phyloP scores from a whole-genome alignment of 2,329 filamentous ascomycete species.

The Fusarium keratoplasticum region DNA sequence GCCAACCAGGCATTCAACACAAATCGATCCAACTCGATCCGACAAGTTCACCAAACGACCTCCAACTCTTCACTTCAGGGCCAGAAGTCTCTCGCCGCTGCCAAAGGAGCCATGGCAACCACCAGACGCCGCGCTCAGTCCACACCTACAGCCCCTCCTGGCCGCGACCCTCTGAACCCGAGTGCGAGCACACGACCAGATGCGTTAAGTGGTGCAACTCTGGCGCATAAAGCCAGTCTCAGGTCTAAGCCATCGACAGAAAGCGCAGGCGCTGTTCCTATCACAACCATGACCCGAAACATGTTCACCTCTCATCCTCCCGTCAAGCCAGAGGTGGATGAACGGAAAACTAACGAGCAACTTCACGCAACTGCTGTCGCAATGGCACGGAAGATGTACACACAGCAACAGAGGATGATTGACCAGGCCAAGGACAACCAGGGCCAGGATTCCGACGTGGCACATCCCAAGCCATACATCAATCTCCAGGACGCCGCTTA shows the following conservation, averaged over 20 bases:
- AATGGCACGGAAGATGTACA: conserved; percentile 91
- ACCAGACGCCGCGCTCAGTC: conserved; percentile 73
- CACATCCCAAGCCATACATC: conserved; percentile 65
- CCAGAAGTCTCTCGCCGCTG: conserved; percentile 78
- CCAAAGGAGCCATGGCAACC: conserved; percentile 78
- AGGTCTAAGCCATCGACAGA: conserved; percentile 60
- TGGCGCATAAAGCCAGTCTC: conserved; percentile 68
- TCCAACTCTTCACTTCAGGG: conserved; percentile 60
- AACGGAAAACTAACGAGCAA: conserved; percentile 77
- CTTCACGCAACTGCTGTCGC: conserved; percentile 85
- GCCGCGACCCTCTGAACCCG: conserved; percentile 26
- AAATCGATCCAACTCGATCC: conserved; percentile 46
- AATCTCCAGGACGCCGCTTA: conserved; percentile 89
- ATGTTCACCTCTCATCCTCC: conserved; percentile 85
- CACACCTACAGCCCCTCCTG: conserved; percentile 59
- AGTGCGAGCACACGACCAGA: conserved; percentile 65
- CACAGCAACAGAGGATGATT: conserved; percentile 71
- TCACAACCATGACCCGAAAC: conserved; percentile 74
- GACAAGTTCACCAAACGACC: conserved; percentile 31
- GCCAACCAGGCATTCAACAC: conserved; percentile 73
- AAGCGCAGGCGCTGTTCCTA: conserved; percentile 74
- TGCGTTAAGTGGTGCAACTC: conserved; percentile 78
- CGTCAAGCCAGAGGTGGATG: conserved; percentile 77
- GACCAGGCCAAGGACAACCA: conserved; percentile 61
- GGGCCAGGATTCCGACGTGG: conserved; percentile 45